These are phyloP conservation scores for Solanum sparsipilum DNA, from an alignment of 257 asterid genomes.

Conservation along the genomic window DNA sequence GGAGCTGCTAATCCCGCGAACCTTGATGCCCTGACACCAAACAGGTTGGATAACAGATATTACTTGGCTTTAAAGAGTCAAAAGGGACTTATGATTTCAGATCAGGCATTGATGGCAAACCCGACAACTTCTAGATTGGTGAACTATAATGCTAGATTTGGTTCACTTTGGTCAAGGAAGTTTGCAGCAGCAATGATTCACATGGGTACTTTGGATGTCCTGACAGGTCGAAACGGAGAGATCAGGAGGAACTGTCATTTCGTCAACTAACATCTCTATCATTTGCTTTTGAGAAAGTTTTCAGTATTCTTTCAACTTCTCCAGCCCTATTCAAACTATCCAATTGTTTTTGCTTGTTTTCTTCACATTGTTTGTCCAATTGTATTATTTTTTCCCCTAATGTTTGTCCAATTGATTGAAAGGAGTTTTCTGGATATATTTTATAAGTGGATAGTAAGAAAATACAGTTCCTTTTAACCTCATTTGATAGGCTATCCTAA, in stretches of 20 bases:
- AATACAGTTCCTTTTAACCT: too few species aligned
- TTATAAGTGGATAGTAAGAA: too few species aligned
- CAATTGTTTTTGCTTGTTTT: not conserved
- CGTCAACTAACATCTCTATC: constrained; percentile 19
- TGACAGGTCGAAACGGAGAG: constrained; percentile 37
- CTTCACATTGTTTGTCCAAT: not conserved
- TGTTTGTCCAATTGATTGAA: not conserved
- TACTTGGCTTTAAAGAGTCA: constrained; percentile 22
- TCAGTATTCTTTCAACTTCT: not conserved
- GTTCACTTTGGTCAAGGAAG: constrained; percentile 26
- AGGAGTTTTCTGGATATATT: too few species aligned
- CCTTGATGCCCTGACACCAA: constrained; percentile 1
- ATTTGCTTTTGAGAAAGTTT: not conserved
- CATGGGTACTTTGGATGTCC: constrained; percentile 35
- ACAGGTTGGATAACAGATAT: constrained; percentile 25
- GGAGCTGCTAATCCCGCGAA: not conserved
- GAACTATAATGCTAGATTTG: constrained; percentile 12
- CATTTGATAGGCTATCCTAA: too few species aligned
- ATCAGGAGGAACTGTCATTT: constrained; percentile 39
- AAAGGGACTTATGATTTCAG: constrained; percentile 30
- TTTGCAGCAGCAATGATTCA: constrained; percentile 51
- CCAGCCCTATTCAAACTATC: not conserved
- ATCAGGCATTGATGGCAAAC: constrained; percentile 27
- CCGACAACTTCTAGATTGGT: constrained; percentile 30
- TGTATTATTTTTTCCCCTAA: not conserved